Base-by-base conservation (phyloP, 1,284 basidiomycete genomes). In the Rhizopogon parksii region DNA sequence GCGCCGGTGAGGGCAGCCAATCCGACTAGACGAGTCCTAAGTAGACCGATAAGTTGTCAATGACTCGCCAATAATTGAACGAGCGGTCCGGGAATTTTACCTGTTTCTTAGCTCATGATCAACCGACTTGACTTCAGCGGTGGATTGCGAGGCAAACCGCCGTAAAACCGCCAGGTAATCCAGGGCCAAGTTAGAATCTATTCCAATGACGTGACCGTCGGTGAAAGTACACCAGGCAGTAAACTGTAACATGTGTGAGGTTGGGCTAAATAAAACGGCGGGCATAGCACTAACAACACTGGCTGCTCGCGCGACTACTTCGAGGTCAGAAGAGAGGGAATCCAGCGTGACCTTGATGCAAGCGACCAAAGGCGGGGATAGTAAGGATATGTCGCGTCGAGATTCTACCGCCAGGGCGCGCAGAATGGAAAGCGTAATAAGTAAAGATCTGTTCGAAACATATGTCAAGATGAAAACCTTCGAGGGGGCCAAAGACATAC, bases 221-320 rank as follows among this genome's bases (percentile, higher is more conserved):
- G 93, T 91, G 60, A 86, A 95, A 5, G 91, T 94, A n/a, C 91
- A 87, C 80, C 93, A 93, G 0, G 92, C 87, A 11, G 86, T 88
- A 62, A 98, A 95, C 85, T 92, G 62, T 11, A 40, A 15, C 12
- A 38, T 36, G 19, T 6, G 25, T 40, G 11, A 11, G 46, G 51
- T 12, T 43, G 40, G 38, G 11, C 7, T 6, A 15, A 34, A 8
- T 1, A 36, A 24, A 9, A 42, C 36, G 14, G 14, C 37, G 4
- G 8, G 51, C 46, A 15, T 24, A 15, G 24, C 36, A 78, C 88
- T 61, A 63, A 91, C 91, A 54, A 92, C 79, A 61, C 80, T 87
- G 7, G 92, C 91, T 6, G 89, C 83, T 59, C 91, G 82, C 2
- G 89, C 88, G 47, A 82, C 76, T 24, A 97, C 80, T 66, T 97